Conservation (phyloP, 225 moss, liverwort and hornwort species). For the Straminergon stramineum region DNA sequence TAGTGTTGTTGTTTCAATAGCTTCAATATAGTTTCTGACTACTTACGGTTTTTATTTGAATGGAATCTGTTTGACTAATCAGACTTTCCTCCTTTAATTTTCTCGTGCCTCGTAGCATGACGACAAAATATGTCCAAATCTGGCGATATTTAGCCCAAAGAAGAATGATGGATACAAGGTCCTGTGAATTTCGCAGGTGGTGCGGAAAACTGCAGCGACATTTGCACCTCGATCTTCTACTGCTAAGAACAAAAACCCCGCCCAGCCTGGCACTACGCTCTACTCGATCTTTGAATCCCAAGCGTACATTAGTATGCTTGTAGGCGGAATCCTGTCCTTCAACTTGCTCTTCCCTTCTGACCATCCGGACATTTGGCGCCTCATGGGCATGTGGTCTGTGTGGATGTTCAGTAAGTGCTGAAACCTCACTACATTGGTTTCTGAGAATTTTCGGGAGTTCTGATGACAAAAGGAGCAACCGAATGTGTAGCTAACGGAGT, state of each 20-base stretch:
- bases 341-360: constrained; percentile 94
- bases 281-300: constrained; percentile 81
- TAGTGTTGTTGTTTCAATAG: not conserved
- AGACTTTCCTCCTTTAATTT: not conserved
- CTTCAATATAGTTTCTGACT: not conserved
- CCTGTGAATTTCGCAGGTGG: constrained; percentile 44
- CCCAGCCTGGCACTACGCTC: constrained; percentile 68
- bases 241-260: constrained; percentile 73
- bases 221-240: constrained; percentile 89
- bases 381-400: constrained; percentile 99
- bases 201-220: constrained; percentile 90
- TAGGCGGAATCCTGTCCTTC: constrained; percentile 84
- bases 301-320: constrained; percentile 72
- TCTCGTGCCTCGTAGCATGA: not conserved
- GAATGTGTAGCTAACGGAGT: not conserved
- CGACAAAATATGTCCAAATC: not conserved
- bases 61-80: not conserved
- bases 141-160: not conserved
- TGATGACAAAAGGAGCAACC: not conserved
- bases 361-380: constrained; percentile 86
- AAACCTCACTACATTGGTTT: not conserved
- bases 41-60: not conserved
- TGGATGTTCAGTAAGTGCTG: constrained; percentile 95
- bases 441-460: not conserved
- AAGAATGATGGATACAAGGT: not conserved